Evolutionary conservation across 164 flowering plant genomes (phyloP).

Genomic region (Aristolochia californica): DNA sequence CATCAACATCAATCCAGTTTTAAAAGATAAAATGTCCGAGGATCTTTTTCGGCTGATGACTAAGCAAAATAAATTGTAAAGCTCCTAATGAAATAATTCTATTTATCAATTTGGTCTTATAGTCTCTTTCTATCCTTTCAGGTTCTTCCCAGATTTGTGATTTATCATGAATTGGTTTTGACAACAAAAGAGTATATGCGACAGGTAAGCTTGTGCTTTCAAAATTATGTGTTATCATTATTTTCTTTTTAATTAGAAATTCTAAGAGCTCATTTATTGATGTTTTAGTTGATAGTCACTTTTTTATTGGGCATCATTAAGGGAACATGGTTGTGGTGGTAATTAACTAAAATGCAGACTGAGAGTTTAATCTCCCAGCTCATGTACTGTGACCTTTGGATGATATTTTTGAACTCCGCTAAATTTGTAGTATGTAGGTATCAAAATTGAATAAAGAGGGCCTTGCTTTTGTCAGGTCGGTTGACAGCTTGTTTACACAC

Average conservation of each 20-base stretch:
- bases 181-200: constrained; percentile 97
- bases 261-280: neutral
- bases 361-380: too few relatives aligned
- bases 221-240: neutral
- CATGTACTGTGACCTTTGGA: too few relatives aligned
- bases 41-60: too few relatives aligned
- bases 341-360: neutral
- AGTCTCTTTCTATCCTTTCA: constrained; percentile 7
- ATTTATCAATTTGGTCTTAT: neutral
- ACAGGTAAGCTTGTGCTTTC: constrained; percentile 31
- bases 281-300: neutral
- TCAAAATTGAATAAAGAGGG: too few relatives aligned
- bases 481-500: too few relatives aligned
- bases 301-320: neutral
- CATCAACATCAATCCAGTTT: too few relatives aligned
- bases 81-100: neutral
- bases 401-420: too few relatives aligned
- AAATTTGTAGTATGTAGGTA: too few relatives aligned
- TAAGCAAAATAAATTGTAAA: too few relatives aligned
- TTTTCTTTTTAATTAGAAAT: neutral
- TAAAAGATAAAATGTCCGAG: too few relatives aligned
- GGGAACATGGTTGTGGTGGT: neutral
- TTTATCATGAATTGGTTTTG: constrained; percentile 84
- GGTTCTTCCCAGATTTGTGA: constrained; percentile 90
- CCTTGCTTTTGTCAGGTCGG: too few relatives aligned